Conservation (phyloP, 2,329 filamentous ascomycete genomes). For the Dryadomyces quercivorus region DNA sequence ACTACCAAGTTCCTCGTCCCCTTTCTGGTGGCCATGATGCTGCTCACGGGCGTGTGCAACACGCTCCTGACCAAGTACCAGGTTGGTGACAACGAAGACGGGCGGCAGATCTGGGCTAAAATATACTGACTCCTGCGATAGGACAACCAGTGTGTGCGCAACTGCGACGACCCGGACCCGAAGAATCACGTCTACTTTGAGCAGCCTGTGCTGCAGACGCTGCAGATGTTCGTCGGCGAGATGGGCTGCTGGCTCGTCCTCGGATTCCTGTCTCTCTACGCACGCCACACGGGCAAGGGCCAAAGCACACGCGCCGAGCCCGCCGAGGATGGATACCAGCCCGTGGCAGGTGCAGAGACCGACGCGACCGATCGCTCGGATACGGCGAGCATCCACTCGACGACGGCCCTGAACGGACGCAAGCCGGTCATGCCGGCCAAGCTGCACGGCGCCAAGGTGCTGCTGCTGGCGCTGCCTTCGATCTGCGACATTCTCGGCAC, state of each 20-base stretch:
- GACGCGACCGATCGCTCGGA: conserved; percentile 29
- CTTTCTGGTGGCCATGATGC: conserved; percentile 88
- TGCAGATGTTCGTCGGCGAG: conserved; percentile 97
- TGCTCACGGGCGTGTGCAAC: conserved; percentile 91
- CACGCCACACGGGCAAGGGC: conserved; percentile 35
- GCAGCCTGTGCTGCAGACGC: conserved; percentile 90
- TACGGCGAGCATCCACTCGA: conserved; percentile 30
- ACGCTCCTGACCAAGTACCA: conserved; percentile 96
- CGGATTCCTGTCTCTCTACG: conserved; percentile 54
- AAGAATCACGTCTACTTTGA: conserved; percentile 65
- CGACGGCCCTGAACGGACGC: conserved; percentile 29
- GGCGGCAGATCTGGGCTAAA: no score
- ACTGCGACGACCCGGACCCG: conserved; percentile 64
- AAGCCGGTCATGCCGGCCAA: conserved; percentile 24
- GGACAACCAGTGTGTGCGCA: conserved; percentile 94
- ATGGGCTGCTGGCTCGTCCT: conserved; percentile 93
- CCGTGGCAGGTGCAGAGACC: conserved; percentile 39
- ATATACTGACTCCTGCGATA: conserved; percentile 21
- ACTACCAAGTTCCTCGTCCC: conserved; percentile 61
- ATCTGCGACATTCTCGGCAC: conserved; percentile 92
- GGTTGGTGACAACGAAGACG: conserved; percentile 26
- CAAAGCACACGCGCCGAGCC: conserved; percentile 6
- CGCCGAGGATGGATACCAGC: conserved; percentile 48
- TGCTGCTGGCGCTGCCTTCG: conserved; percentile 71
- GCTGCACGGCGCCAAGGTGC: conserved; percentile 58